phyloP scores from a whole-genome alignment of 805 yeast genomes.

The Metschnikowia cerradonensis region DNA sequence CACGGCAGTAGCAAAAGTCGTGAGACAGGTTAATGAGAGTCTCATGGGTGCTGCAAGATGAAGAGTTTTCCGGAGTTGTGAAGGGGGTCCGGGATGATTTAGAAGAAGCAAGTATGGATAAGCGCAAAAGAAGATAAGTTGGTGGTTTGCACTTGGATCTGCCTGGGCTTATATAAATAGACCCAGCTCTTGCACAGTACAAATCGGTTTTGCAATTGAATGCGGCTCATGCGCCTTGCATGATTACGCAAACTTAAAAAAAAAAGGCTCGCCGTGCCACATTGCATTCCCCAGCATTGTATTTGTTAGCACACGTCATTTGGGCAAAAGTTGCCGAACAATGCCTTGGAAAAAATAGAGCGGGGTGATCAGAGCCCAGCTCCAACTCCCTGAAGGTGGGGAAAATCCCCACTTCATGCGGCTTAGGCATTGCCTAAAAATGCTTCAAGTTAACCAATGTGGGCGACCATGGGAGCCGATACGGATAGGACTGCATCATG shows the following conservation, averaged over 20 bases:
- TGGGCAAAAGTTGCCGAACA: neutral
- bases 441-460: neutral
- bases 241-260: neutral
- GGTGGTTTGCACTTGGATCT: neutral
- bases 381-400: neutral
- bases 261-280: neutral
- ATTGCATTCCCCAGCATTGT: neutral
- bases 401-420: neutral
- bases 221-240: neutral
- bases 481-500: neutral
- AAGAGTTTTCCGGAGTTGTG: neutral
- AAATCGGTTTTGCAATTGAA: conserved; percentile 2
- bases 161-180: neutral
- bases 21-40: conserved; percentile 6
- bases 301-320: neutral
- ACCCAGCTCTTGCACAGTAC: neutral
- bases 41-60: conserved; percentile 3
- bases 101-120: neutral
- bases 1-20: conserved; percentile 10
- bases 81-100: neutral
- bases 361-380: too few relatives aligned
- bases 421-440: too few relatives aligned
- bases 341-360: too few relatives aligned
- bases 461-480: neutral
- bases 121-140: neutral